phyloP scores from a whole-genome alignment of 495 filamentous ascomycete species.

The Staphylotrichum longicolle region DNA sequence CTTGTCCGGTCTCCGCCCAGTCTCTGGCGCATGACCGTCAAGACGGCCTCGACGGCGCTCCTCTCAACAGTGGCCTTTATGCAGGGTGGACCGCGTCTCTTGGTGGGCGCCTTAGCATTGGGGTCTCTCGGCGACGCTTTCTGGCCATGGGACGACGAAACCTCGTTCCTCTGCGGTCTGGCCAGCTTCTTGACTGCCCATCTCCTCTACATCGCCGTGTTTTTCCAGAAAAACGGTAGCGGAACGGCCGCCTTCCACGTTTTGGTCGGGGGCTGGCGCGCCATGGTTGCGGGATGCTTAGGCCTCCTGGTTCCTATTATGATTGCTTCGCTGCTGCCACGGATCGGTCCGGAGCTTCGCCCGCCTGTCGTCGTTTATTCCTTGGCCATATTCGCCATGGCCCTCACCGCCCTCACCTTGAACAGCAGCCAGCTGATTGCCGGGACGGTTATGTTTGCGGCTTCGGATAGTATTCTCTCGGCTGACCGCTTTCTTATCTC shows the following conservation, averaged over 20 bases:
- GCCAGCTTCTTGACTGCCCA: constrained; percentile 30
- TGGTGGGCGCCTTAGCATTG: constrained; percentile 25
- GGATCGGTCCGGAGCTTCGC: constrained; percentile 40
- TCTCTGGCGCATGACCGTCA: constrained; percentile 23
- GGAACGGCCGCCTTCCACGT: background rate
- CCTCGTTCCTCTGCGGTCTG: constrained; percentile 28
- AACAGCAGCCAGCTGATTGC: constrained; percentile 16
- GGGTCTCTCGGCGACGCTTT: constrained; percentile 31
- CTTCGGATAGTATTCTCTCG: constrained; percentile 30
- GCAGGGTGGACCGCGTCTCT: constrained; percentile 9
- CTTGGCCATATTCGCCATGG: constrained; percentile 46
- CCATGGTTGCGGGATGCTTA: constrained; percentile 11
- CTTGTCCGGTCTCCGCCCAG: constrained; percentile 20
- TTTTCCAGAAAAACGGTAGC: constrained; percentile 6
- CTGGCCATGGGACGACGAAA: constrained; percentile 31
- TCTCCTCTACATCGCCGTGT: constrained; percentile 28
- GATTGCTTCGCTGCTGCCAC: constrained; percentile 25
- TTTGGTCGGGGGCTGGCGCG: constrained; percentile 8
- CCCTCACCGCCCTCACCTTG: constrained; percentile 23
- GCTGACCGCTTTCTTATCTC: constrained; percentile 27
- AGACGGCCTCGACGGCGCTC: constrained; percentile 30
- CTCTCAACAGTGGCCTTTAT: constrained; percentile 21
- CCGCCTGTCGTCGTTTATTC: constrained; percentile 53
- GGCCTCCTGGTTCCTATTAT: constrained; percentile 11
- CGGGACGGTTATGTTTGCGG: constrained; percentile 30